These are phyloP conservation scores for Pseudocercospora macadamiae DNA, from an alignment of 2,329 filamentous ascomycete genomes.

Conservation along the genomic window DNA sequence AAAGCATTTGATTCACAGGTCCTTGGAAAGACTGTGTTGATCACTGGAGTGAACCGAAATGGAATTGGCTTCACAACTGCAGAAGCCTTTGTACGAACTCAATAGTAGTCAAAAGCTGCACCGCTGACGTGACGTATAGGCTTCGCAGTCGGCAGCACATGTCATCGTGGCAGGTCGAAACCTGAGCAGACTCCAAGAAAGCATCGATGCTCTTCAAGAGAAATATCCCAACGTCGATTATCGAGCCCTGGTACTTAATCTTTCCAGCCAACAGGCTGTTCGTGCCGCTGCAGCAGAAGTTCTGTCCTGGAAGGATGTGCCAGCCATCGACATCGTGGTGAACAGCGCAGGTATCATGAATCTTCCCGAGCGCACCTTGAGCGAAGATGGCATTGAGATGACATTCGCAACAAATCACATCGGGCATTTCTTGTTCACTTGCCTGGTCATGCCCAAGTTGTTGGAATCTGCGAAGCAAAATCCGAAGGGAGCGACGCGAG, in stretches of 20 bases:
- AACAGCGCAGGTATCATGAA: constrained; percentile 54
- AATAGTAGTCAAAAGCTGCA: neutral
- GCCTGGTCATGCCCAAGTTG: constrained; percentile 8
- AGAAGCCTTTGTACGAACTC: constrained; percentile 41
- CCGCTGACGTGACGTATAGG: neutral
- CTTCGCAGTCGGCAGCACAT: constrained; percentile 32
- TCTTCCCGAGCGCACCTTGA: constrained; percentile 39
- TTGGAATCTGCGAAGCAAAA: constrained; percentile 15
- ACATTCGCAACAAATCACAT: constrained; percentile 6
- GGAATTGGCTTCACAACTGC: constrained; percentile 43
- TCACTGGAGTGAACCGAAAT: constrained; percentile 42
- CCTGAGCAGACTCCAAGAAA: constrained; percentile 37
- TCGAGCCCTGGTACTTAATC: constrained; percentile 42
- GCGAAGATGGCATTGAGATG: constrained; percentile 37
- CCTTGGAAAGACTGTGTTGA: constrained; percentile 40
- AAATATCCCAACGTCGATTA: constrained; percentile 38
- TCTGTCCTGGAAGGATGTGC: constrained; percentile 41
- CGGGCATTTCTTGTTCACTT: constrained; percentile 4
- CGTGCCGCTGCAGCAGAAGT: constrained; percentile 42
- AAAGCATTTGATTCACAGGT: constrained; percentile 41
- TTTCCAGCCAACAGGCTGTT: constrained; percentile 43
- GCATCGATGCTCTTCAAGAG: constrained; percentile 35
- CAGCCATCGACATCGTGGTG: constrained; percentile 46
- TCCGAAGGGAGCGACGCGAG: constrained; percentile 14
- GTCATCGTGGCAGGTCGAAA: constrained; percentile 44